phyloP scores from a whole-genome alignment of 228 moss, liverwort and hornwort species.

The Sphagnum fallax region DNA sequence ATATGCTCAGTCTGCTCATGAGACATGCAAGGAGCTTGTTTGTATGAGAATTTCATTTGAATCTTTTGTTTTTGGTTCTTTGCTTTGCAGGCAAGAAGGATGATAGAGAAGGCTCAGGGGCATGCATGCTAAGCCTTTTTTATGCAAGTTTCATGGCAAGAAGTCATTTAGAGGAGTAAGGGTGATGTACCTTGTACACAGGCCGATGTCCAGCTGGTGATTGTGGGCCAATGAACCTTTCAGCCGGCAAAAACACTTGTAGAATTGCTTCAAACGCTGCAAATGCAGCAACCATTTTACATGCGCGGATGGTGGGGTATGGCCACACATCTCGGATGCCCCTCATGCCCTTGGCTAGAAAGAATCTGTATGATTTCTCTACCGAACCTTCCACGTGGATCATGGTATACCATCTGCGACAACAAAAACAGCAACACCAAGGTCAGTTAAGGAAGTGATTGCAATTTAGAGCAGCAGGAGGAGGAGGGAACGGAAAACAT shows the following conservation, averaged over 20 bases:
- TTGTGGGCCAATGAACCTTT: conserved; percentile 51
- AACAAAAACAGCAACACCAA: not conserved
- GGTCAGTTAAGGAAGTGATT: too few species aligned
- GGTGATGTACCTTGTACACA: conserved; percentile 38
- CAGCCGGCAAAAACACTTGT: conserved; percentile 40
- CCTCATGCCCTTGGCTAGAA: conserved; percentile 23
- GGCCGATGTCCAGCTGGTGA: conserved; percentile 69
- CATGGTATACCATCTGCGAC: conserved; percentile 53
- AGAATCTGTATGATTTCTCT: conserved; percentile 33
- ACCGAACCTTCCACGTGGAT: conserved; percentile 42
- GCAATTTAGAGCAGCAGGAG: too few species aligned
- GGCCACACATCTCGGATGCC: conserved; percentile 35
- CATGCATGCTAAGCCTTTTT: not conserved
- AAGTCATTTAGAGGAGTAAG: not conserved
- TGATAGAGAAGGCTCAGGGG: not conserved
- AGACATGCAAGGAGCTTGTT: too few species aligned
- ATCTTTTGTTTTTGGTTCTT: too few species aligned
- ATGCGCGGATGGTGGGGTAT: conserved; percentile 33
- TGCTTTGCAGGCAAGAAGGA: too few species aligned
- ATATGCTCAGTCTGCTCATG: not conserved
- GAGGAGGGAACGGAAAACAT: conserved; percentile 15
- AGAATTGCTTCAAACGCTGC: conserved; percentile 46
- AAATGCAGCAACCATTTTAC: conserved; percentile 35
- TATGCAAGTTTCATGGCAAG: not conserved
- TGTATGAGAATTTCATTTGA: too few species aligned